Percentiles rank a stretch among this genome's conserved stretches.
Evolutionary conservation across 306 rosid genomes (phyloP).

Genomic region (Cotoneaster glaucophyllus): DNA sequence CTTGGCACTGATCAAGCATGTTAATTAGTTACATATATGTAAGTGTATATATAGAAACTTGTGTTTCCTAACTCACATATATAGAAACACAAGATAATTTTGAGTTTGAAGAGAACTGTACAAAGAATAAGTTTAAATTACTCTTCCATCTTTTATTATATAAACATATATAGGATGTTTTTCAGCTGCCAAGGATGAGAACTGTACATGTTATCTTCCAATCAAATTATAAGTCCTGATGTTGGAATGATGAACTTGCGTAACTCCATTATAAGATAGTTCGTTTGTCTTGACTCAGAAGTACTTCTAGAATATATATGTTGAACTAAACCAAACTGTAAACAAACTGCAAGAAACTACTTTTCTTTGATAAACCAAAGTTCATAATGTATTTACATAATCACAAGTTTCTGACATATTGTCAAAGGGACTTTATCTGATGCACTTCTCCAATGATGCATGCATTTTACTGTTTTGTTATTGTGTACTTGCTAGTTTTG

Average conservation of each 20-base stretch:
- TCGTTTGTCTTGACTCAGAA: slow-evolving; percentile 19
- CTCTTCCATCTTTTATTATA: not conserved
- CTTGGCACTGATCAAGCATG: slow-evolving; percentile 1
- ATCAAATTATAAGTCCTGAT: not conserved
- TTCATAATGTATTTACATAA: not conserved
- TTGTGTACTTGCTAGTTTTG: slow-evolving; percentile 50
- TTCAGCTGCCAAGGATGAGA: slow-evolving; percentile 2
- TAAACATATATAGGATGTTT: not conserved
- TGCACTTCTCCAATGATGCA: not conserved
- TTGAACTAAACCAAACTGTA: not conserved
- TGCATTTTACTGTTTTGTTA: not conserved
- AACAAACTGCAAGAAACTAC: not conserved
- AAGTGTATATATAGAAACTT: too few species aligned
- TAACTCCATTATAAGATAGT: slow-evolving; percentile 20
- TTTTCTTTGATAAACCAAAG: not conserved
- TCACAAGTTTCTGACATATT: not conserved
- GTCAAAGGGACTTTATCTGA: not conserved
- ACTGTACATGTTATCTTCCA: not conserved
- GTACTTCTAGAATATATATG: not conserved
- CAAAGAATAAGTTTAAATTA: not conserved
- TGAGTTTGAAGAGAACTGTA: too few species aligned
- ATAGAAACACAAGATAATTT: not conserved
- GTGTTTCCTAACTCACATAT: too few species aligned
- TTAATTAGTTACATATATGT: too few species aligned
- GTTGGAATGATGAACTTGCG: not conserved